Percentiles rank a stretch among this genome's conserved stretches.
Conservation (phyloP, 208 protist species). For the Polymyxa betae region DNA sequence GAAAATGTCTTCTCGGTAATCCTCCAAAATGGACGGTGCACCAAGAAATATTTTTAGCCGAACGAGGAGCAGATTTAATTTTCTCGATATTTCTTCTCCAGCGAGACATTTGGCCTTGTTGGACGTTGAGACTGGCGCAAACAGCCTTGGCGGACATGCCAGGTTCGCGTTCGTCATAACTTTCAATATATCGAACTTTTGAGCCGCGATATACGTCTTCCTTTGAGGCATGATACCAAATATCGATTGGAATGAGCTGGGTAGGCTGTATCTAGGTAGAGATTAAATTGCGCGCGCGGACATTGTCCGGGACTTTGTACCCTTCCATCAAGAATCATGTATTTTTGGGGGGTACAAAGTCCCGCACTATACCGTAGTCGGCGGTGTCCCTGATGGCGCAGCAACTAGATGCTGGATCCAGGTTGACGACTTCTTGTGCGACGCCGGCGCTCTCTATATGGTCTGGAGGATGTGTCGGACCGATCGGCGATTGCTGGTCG, state of each 20-base stretch:
- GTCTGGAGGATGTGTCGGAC: too few relatives aligned
- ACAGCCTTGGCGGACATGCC: neutral
- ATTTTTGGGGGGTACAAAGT: neutral
- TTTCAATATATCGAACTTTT: neutral
- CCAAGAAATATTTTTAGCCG: neutral
- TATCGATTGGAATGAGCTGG: neutral
- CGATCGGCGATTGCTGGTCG: too few relatives aligned
- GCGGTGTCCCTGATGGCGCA: too few relatives aligned
- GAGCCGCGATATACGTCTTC: neutral
- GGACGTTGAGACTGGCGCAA: neutral
- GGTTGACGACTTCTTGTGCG: too few relatives aligned
- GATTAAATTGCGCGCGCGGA: neutral
- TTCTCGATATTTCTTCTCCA: neutral
- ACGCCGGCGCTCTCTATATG: too few relatives aligned
- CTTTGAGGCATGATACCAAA: neutral
- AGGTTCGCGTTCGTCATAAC: neutral
- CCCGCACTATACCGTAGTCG: neutral
- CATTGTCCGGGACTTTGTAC: neutral
- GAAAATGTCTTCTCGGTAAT: neutral
- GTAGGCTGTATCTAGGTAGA: neutral
- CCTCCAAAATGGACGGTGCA: neutral
- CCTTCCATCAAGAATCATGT: neutral
- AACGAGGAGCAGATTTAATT: neutral
- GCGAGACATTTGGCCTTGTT: neutral
- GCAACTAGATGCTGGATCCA: too few relatives aligned